phyloP scores from a whole-genome alignment of 2,329 filamentous ascomycete genomes.

The Truncatella angustata region DNA sequence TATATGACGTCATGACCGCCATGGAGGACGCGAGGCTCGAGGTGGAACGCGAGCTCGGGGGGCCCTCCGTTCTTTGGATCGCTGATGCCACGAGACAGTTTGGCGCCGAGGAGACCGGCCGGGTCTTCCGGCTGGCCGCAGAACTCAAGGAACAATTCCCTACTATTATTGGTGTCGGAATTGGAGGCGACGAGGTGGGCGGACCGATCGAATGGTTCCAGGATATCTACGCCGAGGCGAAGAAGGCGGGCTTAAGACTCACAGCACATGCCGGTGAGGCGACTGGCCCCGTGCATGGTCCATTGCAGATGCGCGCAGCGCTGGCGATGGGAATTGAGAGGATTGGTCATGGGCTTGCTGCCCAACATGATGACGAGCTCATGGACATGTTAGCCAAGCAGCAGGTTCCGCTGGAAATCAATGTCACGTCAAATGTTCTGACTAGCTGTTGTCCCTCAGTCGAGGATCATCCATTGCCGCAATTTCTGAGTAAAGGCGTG shows the following conservation, averaged over 20 bases:
- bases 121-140: constrained; percentile 14
- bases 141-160: constrained; percentile 10
- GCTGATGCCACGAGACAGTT: constrained; percentile 13
- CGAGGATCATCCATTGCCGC: constrained; percentile 13
- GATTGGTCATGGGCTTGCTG: constrained; percentile 15
- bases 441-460: constrained; percentile 12
- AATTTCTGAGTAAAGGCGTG: constrained; percentile 7
- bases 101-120: constrained; percentile 9
- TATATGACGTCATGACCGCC: constrained; percentile 14
- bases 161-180: constrained; percentile 14
- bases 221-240: constrained; percentile 13
- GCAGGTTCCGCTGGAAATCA: constrained; percentile 15
- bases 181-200: constrained; percentile 15
- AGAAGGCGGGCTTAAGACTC: constrained; percentile 13
- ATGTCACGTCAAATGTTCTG: constrained; percentile 15
- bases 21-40: constrained; percentile 10
- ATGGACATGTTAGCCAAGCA: constrained; percentile 7
- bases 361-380: constrained; percentile 13
- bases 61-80: constrained; percentile 13
- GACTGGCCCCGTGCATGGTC: constrained; percentile 12
- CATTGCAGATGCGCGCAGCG: constrained; percentile 14
- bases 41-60: neutral
- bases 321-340: constrained; percentile 14
- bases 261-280: constrained; percentile 17
- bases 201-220: constrained; percentile 12